phyloP scores from a whole-genome alignment of 2,329 filamentous ascomycete genomes.

The Emericellopsis cladophorae region DNA sequence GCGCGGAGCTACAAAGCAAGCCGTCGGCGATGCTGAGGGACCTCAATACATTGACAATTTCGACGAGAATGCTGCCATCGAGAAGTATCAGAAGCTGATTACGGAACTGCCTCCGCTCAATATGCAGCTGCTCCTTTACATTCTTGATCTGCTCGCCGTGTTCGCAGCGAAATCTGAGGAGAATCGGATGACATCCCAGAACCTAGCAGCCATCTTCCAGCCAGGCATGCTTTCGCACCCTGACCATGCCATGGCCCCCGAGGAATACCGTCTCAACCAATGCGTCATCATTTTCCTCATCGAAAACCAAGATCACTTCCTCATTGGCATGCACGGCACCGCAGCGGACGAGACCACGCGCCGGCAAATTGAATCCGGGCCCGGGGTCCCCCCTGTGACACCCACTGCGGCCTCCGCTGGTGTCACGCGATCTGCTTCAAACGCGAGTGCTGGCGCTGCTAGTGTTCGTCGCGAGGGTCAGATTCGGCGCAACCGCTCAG shows the following conservation, averaged over 20 bases:
- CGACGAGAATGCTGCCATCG: conserved; percentile 58
- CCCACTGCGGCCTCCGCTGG: conserved; percentile 29
- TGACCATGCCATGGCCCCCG: conserved; percentile 84
- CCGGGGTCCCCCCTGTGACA: conserved; percentile 16
- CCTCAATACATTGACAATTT: conserved; percentile 56
- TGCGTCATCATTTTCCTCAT: conserved; percentile 96
- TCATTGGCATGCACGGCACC: conserved; percentile 98
- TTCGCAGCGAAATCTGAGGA: conserved; percentile 94
- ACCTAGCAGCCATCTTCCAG: conserved; percentile 93
- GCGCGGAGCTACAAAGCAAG: conserved; percentile 56
- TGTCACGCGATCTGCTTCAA: conserved; percentile 68
- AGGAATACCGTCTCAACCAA: conserved; percentile 90
- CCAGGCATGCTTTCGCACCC: conserved; percentile 93
- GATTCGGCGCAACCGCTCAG: conserved; percentile 78
- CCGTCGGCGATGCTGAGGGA: conserved; percentile 55
- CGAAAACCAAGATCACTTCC: conserved; percentile 95
- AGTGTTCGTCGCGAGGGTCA: conserved; percentile 72
- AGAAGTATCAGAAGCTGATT: conserved; percentile 77
- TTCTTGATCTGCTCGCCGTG: conserved; percentile 87
- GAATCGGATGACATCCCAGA: conserved; percentile 93
- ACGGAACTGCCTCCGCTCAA: conserved; percentile 88
- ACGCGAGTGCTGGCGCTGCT: conserved; percentile 77
- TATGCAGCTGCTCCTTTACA: conserved; percentile 86
- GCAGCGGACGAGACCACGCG: conserved; percentile 76
- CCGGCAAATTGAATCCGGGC: conserved; percentile 53